Evolutionary conservation across 495 filamentous ascomycete genomes (phyloP).

Genomic region (Trypethelium eluteriae): DNA sequence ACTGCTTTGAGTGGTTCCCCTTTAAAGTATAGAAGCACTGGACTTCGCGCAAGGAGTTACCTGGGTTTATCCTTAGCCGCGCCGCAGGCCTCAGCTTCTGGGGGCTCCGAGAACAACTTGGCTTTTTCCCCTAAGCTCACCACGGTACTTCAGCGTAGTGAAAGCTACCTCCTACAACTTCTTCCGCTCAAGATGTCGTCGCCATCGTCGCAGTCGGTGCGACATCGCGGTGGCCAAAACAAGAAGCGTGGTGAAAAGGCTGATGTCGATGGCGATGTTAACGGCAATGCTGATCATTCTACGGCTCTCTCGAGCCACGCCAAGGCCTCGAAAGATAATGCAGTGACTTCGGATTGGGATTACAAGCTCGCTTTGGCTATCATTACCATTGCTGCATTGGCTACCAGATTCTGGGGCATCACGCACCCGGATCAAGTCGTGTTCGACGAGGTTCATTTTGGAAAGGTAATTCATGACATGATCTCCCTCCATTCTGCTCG

Average conservation of each 20-base stretch:
- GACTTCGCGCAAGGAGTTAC: neutral
- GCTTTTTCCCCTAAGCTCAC: neutral
- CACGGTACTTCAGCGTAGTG: neutral
- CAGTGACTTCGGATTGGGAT: conserved; percentile 57
- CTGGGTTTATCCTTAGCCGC: neutral
- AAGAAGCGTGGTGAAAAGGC: conserved; percentile 11
- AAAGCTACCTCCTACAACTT: neutral
- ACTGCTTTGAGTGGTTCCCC: neutral
- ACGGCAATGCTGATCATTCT: conserved; percentile 15
- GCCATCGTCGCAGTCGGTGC: conserved; percentile 12
- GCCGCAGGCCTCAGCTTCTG: neutral
- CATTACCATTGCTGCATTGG: conserved; percentile 76
- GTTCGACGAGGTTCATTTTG: conserved; percentile 99
- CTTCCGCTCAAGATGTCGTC: conserved; percentile 11
- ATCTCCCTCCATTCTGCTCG: neutral
- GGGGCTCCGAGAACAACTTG: neutral
- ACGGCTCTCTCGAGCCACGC: conserved; percentile 15
- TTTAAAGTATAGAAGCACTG: neutral
- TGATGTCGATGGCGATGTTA: neutral
- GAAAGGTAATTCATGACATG: conserved; percentile 63
- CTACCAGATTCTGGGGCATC: conserved; percentile 91
- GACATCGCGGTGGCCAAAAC: conserved; percentile 7
- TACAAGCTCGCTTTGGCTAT: conserved; percentile 74
- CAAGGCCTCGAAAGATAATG: conserved; percentile 27
- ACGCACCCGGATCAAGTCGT: conserved; percentile 92